A percentile compares a stretch with the other conserved stretches of the same genome.
Evolutionary conservation across 75 land plant species (phyloP).

Genomic region (Pinus albicaulis): DNA sequence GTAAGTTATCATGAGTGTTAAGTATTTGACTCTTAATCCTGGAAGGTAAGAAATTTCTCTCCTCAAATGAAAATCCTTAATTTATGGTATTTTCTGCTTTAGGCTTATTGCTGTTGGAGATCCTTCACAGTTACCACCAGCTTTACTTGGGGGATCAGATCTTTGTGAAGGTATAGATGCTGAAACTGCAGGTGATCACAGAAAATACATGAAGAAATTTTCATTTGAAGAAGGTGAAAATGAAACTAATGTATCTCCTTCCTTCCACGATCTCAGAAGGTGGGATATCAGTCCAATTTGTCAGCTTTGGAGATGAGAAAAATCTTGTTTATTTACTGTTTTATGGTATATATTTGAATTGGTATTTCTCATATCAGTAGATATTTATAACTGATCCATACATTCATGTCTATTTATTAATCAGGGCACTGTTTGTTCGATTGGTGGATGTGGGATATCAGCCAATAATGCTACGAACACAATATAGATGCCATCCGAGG

Average conservation of each 20-base stretch:
- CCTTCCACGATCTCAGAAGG: conserved; percentile 16
- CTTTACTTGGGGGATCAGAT: conserved; percentile 12
- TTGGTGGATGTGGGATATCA: conserved; percentile 18
- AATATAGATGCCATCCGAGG: conserved; percentile 42
- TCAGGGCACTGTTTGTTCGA: conserved; percentile 25
- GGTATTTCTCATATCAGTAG: background rate
- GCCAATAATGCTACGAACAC: conserved; percentile 20
- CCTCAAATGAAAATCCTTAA: background rate
- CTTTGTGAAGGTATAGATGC: background rate
- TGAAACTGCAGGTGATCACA: background rate
- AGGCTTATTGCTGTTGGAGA: conserved; percentile 40
- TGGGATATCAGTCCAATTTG: background rate
- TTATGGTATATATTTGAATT: background rate
- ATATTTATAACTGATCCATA: background rate
- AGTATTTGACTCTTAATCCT: background rate
- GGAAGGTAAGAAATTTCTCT: background rate
- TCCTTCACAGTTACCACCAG: conserved; percentile 27
- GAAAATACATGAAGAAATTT: background rate
- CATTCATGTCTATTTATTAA: conserved; percentile 6
- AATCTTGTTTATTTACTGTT: background rate
- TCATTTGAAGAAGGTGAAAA: conserved; percentile 10
- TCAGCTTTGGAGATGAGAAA: background rate
- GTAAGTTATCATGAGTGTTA: conserved; percentile 11
- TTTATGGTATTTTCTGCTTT: background rate
- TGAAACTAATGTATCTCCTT: background rate